Percentiles rank a stretch among this genome's conserved stretches.
Evolutionary conservation across 1,284 basidiomycete species (phyloP).

Genomic region (Rhizoctonia solani): DNA sequence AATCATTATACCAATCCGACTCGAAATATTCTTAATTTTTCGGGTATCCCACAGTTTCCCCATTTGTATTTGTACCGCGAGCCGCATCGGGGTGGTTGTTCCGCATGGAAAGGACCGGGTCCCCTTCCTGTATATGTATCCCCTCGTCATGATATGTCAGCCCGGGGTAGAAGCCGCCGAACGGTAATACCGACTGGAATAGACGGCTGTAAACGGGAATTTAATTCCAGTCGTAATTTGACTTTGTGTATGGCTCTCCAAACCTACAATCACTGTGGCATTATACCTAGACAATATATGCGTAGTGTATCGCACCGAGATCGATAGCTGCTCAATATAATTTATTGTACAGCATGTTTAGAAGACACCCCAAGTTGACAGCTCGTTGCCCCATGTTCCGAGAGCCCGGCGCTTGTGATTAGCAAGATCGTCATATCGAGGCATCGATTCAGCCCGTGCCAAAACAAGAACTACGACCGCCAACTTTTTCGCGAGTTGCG

Average conservation of each 20-base stretch:
- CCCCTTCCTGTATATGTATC: too few species aligned
- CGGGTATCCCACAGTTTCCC: constrained; percentile 1
- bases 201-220: neutral
- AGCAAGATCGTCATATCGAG: constrained; percentile 27
- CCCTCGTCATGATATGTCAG: too few species aligned
- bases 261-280: neutral
- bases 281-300: neutral
- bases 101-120: too few species aligned
- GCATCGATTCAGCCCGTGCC: neutral
- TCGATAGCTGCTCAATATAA: constrained; percentile 6
- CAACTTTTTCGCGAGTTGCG: constrained; percentile 7
- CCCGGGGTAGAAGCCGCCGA: too few species aligned
- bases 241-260: neutral
- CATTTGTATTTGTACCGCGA: constrained; percentile 27
- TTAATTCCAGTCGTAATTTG: constrained; percentile 21
- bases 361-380: too few species aligned
- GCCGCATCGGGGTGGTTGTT: neutral
- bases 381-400: neutral
- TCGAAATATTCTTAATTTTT: too few species aligned
- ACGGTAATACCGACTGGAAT: too few species aligned
- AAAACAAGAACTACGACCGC: constrained; percentile 32
- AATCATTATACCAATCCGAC: neutral
- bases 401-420: constrained; percentile 30
- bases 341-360: neutral
- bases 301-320: neutral